A percentile compares a stretch with the other conserved stretches of the same genome.
phyloP scores from a whole-genome alignment of 768 basidiomycete genomes.

The Cystofilobasidium macerans region DNA sequence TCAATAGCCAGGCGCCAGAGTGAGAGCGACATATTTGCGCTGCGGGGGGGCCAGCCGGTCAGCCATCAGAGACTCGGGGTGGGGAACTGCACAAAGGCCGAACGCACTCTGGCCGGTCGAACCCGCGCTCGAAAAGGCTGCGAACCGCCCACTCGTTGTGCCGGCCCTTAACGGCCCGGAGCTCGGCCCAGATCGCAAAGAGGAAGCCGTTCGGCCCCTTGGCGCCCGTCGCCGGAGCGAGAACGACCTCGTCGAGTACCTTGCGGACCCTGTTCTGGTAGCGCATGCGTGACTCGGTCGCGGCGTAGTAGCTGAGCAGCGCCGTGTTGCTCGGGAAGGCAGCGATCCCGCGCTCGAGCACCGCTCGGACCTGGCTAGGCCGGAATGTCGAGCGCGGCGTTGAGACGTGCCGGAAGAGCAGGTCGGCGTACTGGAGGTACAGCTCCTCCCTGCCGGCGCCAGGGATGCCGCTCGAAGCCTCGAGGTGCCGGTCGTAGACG shows the following conservation, averaged over 20 bases:
- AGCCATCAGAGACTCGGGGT: background rate
- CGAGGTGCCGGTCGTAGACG: constrained; percentile 16
- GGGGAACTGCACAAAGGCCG: background rate
- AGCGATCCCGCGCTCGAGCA: constrained; percentile 36
- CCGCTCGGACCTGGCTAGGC: constrained; percentile 31
- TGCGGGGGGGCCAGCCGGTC: background rate
- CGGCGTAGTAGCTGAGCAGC: constrained; percentile 38
- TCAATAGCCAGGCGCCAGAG: constrained; percentile 41
- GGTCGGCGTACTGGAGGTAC: constrained; percentile 10
- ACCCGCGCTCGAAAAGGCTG: constrained; percentile 35
- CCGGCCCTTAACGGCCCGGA: constrained; percentile 28
- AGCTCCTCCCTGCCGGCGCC: constrained; percentile 1
- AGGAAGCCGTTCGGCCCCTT: constrained; percentile 32
- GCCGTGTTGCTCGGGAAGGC: constrained; percentile 39
- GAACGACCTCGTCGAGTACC: constrained; percentile 31
- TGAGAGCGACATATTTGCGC: constrained; percentile 33
- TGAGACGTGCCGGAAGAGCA: constrained; percentile 17
- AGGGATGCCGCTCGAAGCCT: background rate
- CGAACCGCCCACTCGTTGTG: constrained; percentile 38
- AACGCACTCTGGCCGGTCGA: constrained; percentile 32
- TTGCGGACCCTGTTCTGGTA: constrained; percentile 38
- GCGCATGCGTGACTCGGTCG: constrained; percentile 35
- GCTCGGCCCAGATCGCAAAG: constrained; percentile 33
- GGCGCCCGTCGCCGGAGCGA: constrained; percentile 18
- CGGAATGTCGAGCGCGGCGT: constrained; percentile 25